Evolutionary conservation across 768 basidiomycete genomes (phyloP), one percentile per base, ranked within the genome.

Genomic region (Cystobasidium ongulense): DNA sequence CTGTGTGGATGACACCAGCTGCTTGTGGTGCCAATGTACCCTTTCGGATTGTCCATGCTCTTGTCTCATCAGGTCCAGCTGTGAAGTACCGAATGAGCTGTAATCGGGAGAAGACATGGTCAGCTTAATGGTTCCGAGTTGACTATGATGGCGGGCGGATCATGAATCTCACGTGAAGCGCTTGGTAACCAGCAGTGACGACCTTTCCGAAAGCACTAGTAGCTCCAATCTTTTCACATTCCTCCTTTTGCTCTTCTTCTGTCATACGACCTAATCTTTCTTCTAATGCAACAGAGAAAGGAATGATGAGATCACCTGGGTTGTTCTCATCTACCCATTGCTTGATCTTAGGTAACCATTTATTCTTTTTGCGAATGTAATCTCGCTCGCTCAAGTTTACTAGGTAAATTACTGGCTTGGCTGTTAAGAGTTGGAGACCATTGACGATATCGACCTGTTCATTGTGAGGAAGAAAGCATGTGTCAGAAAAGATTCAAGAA

Each of bases 331-430:
- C 94, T 79, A 99, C 95, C 96, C 96, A 99, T n/a, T 39, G 18
- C 35, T 73, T 38, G 50, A 41, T 64, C n/a, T 72, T 72, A 57
- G 38, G 52, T 15, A 64, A 23, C 94, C 96, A 98, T 85, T 97
- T 98, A 84, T 97, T 98, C 87, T 97, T 98, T 83, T 97, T 98
- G 76, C 96, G 88, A 74, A 91, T 83, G 79, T 90, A 99, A 81
- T 99, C 96, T 76, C 87, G 86, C 82, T 98, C 94, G 74, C 90
- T 92, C 59, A 99, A 84, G 83, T 99, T 99, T 83, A 97, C 93
- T 63, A 99, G 89, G 83, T 99, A 99, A 63, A 90, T 96, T 75
- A 98, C 91, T 38, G 95, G 91, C 81, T 97, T 97, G 67, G 96
- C 94, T 21, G 95, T 98, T 68, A 99, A 86, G 29, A 99, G 88